Evolutionary conservation across 148 eudicot genomes (phyloP).

Genomic region (Vaccinium macrocarpon): DNA sequence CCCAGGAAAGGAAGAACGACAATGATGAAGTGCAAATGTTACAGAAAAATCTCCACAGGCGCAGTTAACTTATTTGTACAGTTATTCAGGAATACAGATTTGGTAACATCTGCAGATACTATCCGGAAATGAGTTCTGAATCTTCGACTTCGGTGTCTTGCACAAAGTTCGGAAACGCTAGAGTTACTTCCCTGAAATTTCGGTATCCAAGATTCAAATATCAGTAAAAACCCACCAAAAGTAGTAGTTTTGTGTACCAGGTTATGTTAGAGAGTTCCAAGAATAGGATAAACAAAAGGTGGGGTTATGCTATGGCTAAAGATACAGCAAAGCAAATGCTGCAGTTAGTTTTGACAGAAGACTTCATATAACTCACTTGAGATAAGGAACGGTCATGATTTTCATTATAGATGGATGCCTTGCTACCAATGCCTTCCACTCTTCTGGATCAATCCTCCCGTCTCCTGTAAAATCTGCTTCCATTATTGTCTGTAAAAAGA

Average conservation of each 20-base stretch:
- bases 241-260: background rate
- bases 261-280: background rate
- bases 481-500: constrained; percentile 31
- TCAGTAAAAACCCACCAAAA: background rate
- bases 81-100: background rate
- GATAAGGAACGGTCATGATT: constrained; percentile 50
- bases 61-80: background rate
- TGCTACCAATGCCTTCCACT: constrained; percentile 51
- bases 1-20: background rate
- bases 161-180: constrained; percentile 65
- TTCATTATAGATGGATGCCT: constrained; percentile 46
- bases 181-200: constrained; percentile 56
- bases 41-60: background rate
- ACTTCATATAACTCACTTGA: constrained; percentile 33
- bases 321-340: background rate
- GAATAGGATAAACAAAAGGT: background rate
- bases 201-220: background rate
- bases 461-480: constrained; percentile 59
- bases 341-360: background rate
- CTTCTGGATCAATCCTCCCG: constrained; percentile 56
- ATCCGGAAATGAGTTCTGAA: constrained; percentile 25
- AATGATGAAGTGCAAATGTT: background rate
- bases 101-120: background rate
- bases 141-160: constrained; percentile 30
- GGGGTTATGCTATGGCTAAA: background rate